These are phyloP conservation scores for Ogataea trehaloabstinens DNA, from an alignment of 805 yeast species.

Conservation along the genomic window DNA sequence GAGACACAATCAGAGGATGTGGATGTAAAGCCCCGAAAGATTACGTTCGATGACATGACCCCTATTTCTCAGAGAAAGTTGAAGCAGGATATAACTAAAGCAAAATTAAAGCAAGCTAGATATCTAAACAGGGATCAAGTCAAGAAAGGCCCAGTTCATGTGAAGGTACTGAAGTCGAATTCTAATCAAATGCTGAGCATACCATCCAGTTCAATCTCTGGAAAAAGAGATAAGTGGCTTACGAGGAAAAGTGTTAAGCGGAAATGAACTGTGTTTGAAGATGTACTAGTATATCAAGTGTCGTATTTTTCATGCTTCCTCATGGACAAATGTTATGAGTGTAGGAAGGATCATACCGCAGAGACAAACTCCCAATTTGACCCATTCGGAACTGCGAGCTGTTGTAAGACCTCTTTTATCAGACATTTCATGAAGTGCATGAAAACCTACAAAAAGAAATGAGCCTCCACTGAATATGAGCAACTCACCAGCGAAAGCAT, in stretches of 20 bases:
- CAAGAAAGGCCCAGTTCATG: conserved; percentile 42
- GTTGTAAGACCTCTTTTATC: conserved; percentile 2
- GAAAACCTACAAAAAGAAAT: conserved; percentile 67
- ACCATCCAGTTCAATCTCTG: conserved; percentile 21
- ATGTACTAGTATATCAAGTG: no score
- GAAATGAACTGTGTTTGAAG: no score
- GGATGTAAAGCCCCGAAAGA: conserved; percentile 28
- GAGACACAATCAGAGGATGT: conserved; percentile 8
- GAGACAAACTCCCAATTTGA: conserved; percentile 18
- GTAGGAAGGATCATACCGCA: conserved; percentile 32
- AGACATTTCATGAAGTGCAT: conserved; percentile 51
- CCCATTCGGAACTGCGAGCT: conserved; percentile 5
- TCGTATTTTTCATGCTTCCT: conserved; percentile 14
- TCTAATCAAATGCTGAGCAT: conserved; percentile 14
- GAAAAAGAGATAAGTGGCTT: conserved; percentile 29
- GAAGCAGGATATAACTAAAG: conserved; percentile 16
- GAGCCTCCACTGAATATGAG: conserved; percentile 70
- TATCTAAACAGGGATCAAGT: conserved; percentile 27
- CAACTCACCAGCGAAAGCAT: conserved; percentile 49
- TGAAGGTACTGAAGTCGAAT: conserved; percentile 30
- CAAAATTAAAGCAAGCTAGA: conserved; percentile 31
- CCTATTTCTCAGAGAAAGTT: conserved; percentile 5
- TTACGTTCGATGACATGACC: conserved; percentile 32
- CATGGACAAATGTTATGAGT: conserved; percentile 25
- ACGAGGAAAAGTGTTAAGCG: conserved; percentile 25